Evolutionary conservation across 257 asterid species (phyloP).

Genomic region (Ligustrum vulgare): DNA sequence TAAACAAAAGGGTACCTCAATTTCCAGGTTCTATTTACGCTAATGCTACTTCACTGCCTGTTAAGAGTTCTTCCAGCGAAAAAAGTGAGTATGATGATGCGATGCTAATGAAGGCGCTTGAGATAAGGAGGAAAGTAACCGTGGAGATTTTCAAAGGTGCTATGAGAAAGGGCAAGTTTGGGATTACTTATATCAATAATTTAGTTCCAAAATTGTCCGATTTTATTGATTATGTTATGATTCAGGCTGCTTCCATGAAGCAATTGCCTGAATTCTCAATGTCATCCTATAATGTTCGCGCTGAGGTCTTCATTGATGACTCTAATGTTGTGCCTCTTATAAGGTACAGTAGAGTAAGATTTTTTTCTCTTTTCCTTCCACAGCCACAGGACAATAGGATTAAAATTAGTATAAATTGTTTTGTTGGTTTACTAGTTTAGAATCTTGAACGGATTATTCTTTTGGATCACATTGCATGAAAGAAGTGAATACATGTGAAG

Average conservation of each 20-base stretch:
- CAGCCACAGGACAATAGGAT: not conserved
- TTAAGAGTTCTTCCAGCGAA: constrained; percentile 38
- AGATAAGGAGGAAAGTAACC: constrained; percentile 82
- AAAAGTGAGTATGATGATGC: constrained; percentile 24
- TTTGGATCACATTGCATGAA: not conserved
- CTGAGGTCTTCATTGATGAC: constrained; percentile 51
- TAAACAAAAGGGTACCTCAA: constrained; percentile 58
- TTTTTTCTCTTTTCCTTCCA: not conserved
- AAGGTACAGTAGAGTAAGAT: constrained; percentile 43
- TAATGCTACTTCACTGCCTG: constrained; percentile 35
- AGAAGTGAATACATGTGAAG: not conserved
- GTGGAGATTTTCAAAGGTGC: constrained; percentile 68
- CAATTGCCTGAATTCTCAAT: constrained; percentile 50
- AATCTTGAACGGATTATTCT: constrained; percentile 1
- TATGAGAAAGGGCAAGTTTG: constrained; percentile 74
- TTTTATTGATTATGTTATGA: constrained; percentile 78
- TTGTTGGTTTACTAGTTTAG: not conserved
- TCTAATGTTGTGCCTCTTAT: constrained; percentile 73
- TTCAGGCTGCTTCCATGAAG: constrained; percentile 84
- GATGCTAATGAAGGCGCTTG: constrained; percentile 80
- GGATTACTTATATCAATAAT: constrained; percentile 69
- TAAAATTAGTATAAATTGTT: not conserved
- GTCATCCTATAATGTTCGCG: constrained; percentile 76
- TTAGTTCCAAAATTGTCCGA: constrained; percentile 49
- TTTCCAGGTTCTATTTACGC: constrained; percentile 79